These are phyloP conservation scores for Corchorus capsularis DNA, from an alignment of 345 rosid species.

Conservation along the genomic window DNA sequence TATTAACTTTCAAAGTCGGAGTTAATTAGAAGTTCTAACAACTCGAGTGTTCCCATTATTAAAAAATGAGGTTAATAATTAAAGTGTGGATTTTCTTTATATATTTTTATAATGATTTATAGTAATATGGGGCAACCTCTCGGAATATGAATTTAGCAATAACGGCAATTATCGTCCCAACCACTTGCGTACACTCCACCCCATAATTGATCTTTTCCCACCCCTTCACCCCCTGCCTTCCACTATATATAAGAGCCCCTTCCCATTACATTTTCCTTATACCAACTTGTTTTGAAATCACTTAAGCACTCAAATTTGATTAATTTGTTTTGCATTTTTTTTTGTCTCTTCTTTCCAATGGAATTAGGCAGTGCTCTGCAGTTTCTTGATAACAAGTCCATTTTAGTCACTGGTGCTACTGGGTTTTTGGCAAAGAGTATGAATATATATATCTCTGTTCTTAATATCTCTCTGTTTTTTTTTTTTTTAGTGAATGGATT, in stretches of 20 bases:
- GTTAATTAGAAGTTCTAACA: too few relatives aligned
- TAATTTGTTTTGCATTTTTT: neutral
- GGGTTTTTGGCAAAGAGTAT: conserved; percentile 70
- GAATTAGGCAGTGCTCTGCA: conserved; percentile 54
- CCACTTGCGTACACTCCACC: conserved; percentile 35
- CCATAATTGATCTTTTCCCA: neutral
- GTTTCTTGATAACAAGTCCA: conserved; percentile 57
- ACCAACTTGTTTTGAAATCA: neutral
- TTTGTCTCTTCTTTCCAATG: conserved; percentile 28
- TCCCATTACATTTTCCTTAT: neutral
- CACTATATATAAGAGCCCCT: neutral
- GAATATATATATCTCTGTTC: neutral
- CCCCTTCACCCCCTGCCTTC: neutral
- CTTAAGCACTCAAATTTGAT: neutral
- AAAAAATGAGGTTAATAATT: too few relatives aligned
- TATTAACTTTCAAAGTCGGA: too few relatives aligned
- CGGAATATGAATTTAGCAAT: neutral
- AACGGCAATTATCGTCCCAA: neutral
- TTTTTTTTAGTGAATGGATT: neutral
- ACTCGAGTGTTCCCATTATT: too few relatives aligned
- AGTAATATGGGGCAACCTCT: neutral
- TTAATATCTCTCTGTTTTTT: neutral
- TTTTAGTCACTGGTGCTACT: conserved; percentile 62
- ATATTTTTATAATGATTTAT: too few relatives aligned
- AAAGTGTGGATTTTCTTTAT: too few relatives aligned